Conservation (phyloP, 306 rosid species). For the Crataegus laevigata region DNA sequence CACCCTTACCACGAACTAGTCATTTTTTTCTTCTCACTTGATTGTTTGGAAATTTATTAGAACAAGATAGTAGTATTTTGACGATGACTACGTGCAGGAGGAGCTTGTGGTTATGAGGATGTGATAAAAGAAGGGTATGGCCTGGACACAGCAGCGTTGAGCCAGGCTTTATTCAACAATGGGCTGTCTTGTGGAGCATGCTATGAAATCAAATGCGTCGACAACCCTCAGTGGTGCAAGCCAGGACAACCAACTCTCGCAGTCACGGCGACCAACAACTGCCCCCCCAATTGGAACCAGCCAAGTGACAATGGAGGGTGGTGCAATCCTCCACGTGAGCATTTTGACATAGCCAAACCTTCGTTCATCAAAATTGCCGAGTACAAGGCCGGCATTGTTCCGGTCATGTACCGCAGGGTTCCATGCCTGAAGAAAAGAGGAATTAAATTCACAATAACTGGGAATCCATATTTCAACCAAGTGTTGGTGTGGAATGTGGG, state of each 20-base stretch:
- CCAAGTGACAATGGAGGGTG: slow-evolving; percentile 61
- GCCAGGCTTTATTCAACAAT: slow-evolving; percentile 45
- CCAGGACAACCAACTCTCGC: slow-evolving; percentile 30
- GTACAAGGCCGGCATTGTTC: slow-evolving; percentile 49
- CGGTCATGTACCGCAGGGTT: slow-evolving; percentile 64
- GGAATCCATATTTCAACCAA: slow-evolving; percentile 64
- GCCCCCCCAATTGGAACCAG: slow-evolving; percentile 46
- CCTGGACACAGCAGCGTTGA: slow-evolving; percentile 55
- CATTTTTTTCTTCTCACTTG: neutral
- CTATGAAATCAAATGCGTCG: slow-evolving; percentile 51
- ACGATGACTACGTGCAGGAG: slow-evolving; percentile 29
- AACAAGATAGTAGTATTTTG: neutral
- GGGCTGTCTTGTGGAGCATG: slow-evolving; percentile 74
- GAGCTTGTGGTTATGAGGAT: slow-evolving; percentile 78
- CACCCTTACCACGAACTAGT: neutral
- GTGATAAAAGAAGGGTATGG: slow-evolving; percentile 72
- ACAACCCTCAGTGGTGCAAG: slow-evolving; percentile 48
- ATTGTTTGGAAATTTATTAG: too few species aligned
- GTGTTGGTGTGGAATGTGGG: slow-evolving; percentile 37
- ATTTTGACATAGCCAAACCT: slow-evolving; percentile 73
- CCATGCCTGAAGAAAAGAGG: slow-evolving; percentile 65
- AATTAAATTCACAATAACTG: slow-evolving; percentile 53
- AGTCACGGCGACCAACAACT: slow-evolving; percentile 62
- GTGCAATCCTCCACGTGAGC: slow-evolving; percentile 76
- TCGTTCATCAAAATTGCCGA: slow-evolving; percentile 46